These are phyloP conservation scores for Puccinia horiana DNA, from an alignment of 1,284 basidiomycete species.

Conservation along the genomic window DNA sequence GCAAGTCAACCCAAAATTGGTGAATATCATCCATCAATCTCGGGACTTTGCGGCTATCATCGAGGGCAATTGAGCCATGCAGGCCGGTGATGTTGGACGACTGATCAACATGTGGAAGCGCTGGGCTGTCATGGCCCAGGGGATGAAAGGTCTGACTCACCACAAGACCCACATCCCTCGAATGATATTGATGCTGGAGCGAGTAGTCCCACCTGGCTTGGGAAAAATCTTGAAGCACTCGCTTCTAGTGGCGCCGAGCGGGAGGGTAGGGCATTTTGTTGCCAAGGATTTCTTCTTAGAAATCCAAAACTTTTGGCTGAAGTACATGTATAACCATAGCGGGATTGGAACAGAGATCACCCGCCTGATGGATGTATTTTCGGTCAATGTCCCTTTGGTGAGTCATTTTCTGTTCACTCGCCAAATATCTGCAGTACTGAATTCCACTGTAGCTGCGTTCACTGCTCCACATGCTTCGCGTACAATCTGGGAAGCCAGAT, in stretches of 20 bases:
- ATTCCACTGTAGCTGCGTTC: too few relatives aligned
- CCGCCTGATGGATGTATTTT: neutral
- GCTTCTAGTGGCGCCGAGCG: neutral
- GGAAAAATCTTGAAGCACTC: conserved; percentile 4
- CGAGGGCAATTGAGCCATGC: too few relatives aligned
- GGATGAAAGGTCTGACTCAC: neutral
- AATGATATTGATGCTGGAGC: neutral
- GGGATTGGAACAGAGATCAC: neutral
- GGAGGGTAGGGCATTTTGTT: neutral
- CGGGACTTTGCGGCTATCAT: neutral
- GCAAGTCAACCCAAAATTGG: too few relatives aligned
- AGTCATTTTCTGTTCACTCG: neutral
- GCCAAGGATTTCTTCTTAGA: too few relatives aligned
- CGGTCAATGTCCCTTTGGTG: conserved; percentile 8
- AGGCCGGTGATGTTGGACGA: too few relatives aligned
- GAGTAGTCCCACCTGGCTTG: neutral
- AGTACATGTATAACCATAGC: conserved; percentile 19
- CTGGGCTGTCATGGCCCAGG: too few relatives aligned
- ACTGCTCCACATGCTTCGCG: too few relatives aligned
- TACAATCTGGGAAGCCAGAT: too few relatives aligned
- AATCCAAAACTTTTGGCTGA: conserved; percentile 32
- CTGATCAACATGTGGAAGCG: too few relatives aligned
- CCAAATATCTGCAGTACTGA: too few relatives aligned
- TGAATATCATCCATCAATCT: too few relatives aligned
- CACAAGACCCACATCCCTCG: conserved; percentile 10